Evolutionary conservation across 2,329 filamentous ascomycete genomes (phyloP), one percentile per base, ranked within the genome.

Genomic region (Rhinocladiella mackenziei): DNA sequence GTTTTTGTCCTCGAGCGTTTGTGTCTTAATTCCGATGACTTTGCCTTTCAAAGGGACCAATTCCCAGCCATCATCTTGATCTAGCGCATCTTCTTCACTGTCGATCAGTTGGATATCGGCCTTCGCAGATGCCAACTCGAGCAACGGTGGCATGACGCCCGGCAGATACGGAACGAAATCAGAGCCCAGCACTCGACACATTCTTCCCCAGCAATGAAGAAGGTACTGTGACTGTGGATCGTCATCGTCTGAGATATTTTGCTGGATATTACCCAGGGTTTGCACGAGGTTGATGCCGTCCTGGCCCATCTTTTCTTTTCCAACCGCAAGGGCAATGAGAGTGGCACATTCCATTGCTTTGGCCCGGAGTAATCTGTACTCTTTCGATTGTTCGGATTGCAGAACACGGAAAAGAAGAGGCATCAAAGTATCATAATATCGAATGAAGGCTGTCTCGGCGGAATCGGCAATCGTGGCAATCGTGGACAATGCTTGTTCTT

Each of bases 281-380:
- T 94, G 83, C 14, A 97, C 91, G 29, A 98, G 74, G 30, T 81
- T 84, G 69, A 92, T 76, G 3, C 91, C 89, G 67, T 98, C 91
- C 53, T 78, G 76, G 7, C 87, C 89, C 66, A 98, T 88, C 51
- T 86, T 85, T 58, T 94, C 86, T 66, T 94, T 92, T 39, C 92
- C 92, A 49, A 98, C 92, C 20, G 92, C 92, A 41, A 98, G 73
- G 22, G 92, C 71, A 60, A 98, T 98, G 31, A 98, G 73, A 5
- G 92, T 98, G 13, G 92, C 91, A 62, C 92, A 98, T 68, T 98
- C 92, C 92, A 98, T 98, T 2, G 92, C 92, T 73, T 98, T 98
- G 37, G 92, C 92, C 46, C 91, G 81, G 28, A 98, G 77, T 34
- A 97, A 73, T 41, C 91, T 79, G 67, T 89, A 89, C 61, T 98